Conservation (phyloP, 768 basidiomycete genomes). For the Lactifluus subvellereus region DNA sequence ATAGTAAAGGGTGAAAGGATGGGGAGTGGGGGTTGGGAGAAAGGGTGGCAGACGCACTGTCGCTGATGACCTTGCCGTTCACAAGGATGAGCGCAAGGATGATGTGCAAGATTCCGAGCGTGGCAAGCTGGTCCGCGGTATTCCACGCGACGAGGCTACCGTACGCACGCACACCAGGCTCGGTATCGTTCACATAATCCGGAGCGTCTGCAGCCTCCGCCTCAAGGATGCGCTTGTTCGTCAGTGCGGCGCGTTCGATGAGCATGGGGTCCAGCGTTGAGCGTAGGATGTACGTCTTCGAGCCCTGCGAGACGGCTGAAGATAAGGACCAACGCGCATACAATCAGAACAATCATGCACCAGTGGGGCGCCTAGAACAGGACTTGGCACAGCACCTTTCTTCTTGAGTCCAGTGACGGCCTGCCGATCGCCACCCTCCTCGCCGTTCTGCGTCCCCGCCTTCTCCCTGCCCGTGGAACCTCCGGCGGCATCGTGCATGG, state of each 20-base stretch:
- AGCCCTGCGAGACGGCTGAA: slow-evolving; percentile 50
- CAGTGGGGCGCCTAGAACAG: too few species aligned
- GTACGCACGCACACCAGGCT: slow-evolving; percentile 40
- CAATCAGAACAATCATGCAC: background rate
- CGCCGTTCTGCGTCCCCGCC: slow-evolving; percentile 27
- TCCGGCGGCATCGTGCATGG: slow-evolving; percentile 41
- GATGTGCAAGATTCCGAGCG: slow-evolving; percentile 71
- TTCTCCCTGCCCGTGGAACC: slow-evolving; percentile 34
- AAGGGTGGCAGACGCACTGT: slow-evolving; percentile 47
- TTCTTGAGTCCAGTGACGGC: slow-evolving; percentile 51
- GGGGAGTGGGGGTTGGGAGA: background rate
- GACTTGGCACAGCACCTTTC: too few species aligned
- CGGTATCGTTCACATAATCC: slow-evolving; percentile 48
- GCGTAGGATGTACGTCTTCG: slow-evolving; percentile 81
- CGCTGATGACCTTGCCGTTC: slow-evolving; percentile 64
- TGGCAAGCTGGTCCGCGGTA: slow-evolving; percentile 55
- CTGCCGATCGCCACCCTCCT: slow-evolving; percentile 16
- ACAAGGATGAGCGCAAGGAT: slow-evolving; percentile 83
- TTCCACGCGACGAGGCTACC: slow-evolving; percentile 77
- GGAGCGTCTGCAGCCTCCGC: slow-evolving; percentile 48
- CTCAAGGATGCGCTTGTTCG: slow-evolving; percentile 37
- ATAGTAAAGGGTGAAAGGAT: background rate
- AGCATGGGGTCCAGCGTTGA: slow-evolving; percentile 59
- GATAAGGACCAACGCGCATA: background rate
- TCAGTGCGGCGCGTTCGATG: slow-evolving; percentile 53